Percentiles rank a stretch among this genome's conserved stretches.
These are phyloP conservation scores for Kluyveromyces aestuarii DNA, from an alignment of 805 yeast species.

Conservation along the genomic window DNA sequence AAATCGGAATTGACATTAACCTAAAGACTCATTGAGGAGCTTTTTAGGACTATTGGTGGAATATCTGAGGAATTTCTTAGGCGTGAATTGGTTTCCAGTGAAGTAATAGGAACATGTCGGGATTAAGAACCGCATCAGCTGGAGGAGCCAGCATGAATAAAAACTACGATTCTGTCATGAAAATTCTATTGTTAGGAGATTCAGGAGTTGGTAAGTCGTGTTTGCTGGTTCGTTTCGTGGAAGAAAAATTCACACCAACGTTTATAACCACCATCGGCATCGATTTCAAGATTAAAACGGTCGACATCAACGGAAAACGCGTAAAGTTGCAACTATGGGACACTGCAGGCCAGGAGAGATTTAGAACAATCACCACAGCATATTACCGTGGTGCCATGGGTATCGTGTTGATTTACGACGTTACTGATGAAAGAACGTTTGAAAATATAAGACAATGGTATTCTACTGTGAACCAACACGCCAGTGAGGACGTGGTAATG, in stretches of 20 bases:
- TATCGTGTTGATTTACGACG: slow-evolving; percentile 74
- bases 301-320: slow-evolving; percentile 85
- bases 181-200: slow-evolving; percentile 88
- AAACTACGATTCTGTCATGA: slow-evolving; percentile 78
- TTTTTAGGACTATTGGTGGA: background rate
- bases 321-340: slow-evolving; percentile 96
- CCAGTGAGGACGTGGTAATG: slow-evolving; percentile 90
- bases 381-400: slow-evolving; percentile 89
- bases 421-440: slow-evolving; percentile 83
- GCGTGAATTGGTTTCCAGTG: background rate
- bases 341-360: slow-evolving; percentile 96
- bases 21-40: background rate
- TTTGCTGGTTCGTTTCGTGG: slow-evolving; percentile 83
- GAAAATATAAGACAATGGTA: slow-evolving; percentile 92
- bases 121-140: slow-evolving; percentile 22
- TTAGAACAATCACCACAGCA: slow-evolving; percentile 90
- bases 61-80: background rate
- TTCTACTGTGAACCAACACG: slow-evolving; percentile 92
- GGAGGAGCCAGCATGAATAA: slow-evolving; percentile 20
- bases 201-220: slow-evolving; percentile 89
- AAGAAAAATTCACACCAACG: slow-evolving; percentile 92
- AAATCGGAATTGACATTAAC: too few species aligned
- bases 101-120: slow-evolving; percentile 16
- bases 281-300: slow-evolving; percentile 94
- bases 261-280: slow-evolving; percentile 97